A percentile compares a stretch with the other conserved stretches of the same genome.
phyloP scores from a whole-genome alignment of 345 rosid genomes.

The Salix suchowensis region DNA sequence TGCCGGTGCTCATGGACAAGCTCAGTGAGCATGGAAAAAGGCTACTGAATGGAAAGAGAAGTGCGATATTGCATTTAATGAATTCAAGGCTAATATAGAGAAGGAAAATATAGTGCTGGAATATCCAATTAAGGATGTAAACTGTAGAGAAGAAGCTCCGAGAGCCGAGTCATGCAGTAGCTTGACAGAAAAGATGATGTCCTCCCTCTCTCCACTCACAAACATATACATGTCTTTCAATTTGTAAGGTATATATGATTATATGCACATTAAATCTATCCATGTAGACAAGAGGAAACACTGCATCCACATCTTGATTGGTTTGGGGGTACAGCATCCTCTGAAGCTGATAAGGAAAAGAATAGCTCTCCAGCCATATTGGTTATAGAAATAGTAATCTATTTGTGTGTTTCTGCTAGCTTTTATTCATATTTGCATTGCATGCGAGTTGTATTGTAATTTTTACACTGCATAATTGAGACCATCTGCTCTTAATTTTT shows the following conservation, averaged over 20 bases:
- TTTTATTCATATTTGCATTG: neutral
- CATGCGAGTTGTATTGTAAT: no score
- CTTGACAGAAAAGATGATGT: conserved; percentile 36
- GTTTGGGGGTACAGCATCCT: neutral
- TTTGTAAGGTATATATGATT: neutral
- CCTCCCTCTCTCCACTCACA: neutral
- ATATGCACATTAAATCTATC: no score
- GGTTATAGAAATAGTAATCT: neutral
- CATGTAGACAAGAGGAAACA: neutral
- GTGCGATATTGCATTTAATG: conserved; percentile 30
- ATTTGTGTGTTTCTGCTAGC: neutral
- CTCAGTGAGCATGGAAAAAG: conserved; percentile 12
- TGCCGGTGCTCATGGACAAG: conserved; percentile 5
- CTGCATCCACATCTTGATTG: neutral
- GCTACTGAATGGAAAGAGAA: conserved; percentile 39
- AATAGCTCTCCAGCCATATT: no score
- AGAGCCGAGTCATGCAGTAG: conserved; percentile 25
- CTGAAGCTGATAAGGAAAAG: neutral
- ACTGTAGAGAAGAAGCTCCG: conserved; percentile 14
- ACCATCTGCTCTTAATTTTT: neutral
- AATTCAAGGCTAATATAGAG: conserved; percentile 21
- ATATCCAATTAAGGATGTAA: conserved; percentile 10
- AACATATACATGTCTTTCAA: neutral
- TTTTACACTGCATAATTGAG: neutral
- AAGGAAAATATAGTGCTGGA: conserved; percentile 26